Percentiles rank a stretch among this genome's conserved stretches.
phyloP scores from a whole-genome alignment of 768 basidiomycete genomes.

The Panellus pusillus region DNA sequence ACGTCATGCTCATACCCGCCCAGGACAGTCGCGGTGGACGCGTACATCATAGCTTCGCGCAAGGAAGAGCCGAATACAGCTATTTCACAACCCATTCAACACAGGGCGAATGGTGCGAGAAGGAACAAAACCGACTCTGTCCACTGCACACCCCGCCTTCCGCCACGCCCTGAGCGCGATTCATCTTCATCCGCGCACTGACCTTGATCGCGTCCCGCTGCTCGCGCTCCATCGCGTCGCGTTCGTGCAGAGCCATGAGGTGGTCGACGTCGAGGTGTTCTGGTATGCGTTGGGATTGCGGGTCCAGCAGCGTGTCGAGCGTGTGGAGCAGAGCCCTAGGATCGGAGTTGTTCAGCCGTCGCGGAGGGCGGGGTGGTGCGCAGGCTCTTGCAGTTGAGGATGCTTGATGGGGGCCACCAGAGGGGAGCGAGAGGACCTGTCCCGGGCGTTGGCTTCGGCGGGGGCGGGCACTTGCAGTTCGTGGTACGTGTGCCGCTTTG shows the following conservation, averaged over 20 bases:
- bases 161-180: conserved; percentile 7
- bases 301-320: conserved; percentile 17
- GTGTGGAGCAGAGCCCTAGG: conserved; percentile 16
- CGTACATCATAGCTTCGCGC: conserved; percentile 34
- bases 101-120: background rate
- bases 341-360: conserved; percentile 15
- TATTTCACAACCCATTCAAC: conserved; percentile 9
- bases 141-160: conserved; percentile 1
- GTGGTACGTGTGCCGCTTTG: conserved; percentile 18
- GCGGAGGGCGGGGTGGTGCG: conserved; percentile 1
- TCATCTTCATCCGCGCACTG: conserved; percentile 9
- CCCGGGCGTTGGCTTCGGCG: background rate
- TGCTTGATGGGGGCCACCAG: background rate
- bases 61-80: conserved; percentile 38
- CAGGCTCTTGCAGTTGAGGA: background rate
- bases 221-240: conserved; percentile 27
- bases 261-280: conserved; percentile 25
- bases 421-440: conserved; percentile 11
- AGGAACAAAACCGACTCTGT: conserved; percentile 4
- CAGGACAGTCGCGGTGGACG: conserved; percentile 33
- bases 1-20: conserved; percentile 38
- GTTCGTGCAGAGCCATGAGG: conserved; percentile 27
- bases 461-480: background rate
- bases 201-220: conserved; percentile 20
- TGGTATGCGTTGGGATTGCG: conserved; percentile 14